phyloP scores from a whole-genome alignment of 805 yeast genomes.

The Saccharomycopsis guyanensis region DNA sequence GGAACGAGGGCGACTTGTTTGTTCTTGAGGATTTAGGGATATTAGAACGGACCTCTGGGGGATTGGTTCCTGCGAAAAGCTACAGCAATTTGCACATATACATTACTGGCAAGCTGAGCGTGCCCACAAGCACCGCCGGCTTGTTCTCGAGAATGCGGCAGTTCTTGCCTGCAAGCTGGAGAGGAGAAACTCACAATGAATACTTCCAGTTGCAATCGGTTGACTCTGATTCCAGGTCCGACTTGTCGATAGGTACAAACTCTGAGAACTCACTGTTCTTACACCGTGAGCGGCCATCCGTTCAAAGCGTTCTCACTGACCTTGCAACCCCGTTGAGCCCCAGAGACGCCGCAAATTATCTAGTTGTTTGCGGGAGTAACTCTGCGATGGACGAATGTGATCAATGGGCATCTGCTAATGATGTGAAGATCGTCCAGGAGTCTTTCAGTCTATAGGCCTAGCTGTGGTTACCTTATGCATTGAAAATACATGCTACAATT shows the following conservation, averaged over 20 bases:
- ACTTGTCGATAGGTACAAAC: neutral
- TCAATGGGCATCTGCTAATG: neutral
- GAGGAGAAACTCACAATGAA: neutral
- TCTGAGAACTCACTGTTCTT: neutral
- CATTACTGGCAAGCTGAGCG: neutral
- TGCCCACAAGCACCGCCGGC: neutral
- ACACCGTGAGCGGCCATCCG: no score
- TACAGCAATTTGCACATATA: neutral
- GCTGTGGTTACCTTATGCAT: no score
- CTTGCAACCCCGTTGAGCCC: neutral
- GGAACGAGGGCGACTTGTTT: constrained; percentile 39
- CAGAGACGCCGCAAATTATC: neutral
- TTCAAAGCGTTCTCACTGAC: neutral
- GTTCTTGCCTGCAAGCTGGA: no score
- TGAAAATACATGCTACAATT: no score
- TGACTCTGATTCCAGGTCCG: no score
- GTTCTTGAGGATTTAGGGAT: constrained; percentile 35
- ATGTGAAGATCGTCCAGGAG: neutral
- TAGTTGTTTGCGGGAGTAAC: neutral
- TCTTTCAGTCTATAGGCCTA: no score
- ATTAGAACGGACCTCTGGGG: neutral
- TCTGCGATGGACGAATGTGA: neutral
- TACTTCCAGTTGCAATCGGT: neutral
- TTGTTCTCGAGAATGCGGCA: neutral
- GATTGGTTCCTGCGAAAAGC: constrained; percentile 21